Evolutionary conservation across 192 early-diverging fungal genomes (phyloP).

Genomic region (Tieghemiomyces parasiticus): DNA sequence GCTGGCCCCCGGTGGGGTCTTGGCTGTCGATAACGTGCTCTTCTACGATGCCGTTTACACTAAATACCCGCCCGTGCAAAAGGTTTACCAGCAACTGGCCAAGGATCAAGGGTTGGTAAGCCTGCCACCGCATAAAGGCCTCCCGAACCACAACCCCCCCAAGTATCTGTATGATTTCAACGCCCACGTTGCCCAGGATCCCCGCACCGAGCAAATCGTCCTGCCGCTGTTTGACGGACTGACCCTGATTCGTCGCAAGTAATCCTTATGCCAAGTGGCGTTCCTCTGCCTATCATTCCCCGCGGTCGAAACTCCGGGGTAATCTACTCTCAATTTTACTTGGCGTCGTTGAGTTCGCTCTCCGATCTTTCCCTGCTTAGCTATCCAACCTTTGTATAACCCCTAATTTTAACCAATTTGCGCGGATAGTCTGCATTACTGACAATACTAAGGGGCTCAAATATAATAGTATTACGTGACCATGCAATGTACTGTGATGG

Average conservation of each 20-base stretch:
- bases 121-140: background rate
- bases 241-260: conserved; percentile 14
- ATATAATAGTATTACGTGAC: too few species aligned
- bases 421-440: too few species aligned
- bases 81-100: background rate
- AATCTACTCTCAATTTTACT: too few species aligned
- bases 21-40: conserved; percentile 47
- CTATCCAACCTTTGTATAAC: too few species aligned
- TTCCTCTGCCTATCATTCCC: too few species aligned
- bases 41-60: conserved; percentile 9
- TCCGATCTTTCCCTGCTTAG: too few species aligned
- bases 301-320: too few species aligned
- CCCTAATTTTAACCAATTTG: too few species aligned
- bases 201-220: conserved; percentile 35
- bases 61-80: background rate
- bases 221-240: conserved; percentile 54
- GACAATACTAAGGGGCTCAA: too few species aligned
- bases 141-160: background rate
- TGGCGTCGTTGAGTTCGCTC: too few species aligned
- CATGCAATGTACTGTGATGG: too few species aligned
- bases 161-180: conserved; percentile 38
- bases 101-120: background rate
- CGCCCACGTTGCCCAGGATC: conserved; percentile 39
- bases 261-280: background rate
- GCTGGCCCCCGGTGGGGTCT: conserved; percentile 34